Percentiles rank a stretch among this genome's conserved stretches.
These are phyloP conservation scores for Incumbomyces lentus DNA, from an alignment of 2,329 filamentous ascomycete species.

Conservation along the genomic window DNA sequence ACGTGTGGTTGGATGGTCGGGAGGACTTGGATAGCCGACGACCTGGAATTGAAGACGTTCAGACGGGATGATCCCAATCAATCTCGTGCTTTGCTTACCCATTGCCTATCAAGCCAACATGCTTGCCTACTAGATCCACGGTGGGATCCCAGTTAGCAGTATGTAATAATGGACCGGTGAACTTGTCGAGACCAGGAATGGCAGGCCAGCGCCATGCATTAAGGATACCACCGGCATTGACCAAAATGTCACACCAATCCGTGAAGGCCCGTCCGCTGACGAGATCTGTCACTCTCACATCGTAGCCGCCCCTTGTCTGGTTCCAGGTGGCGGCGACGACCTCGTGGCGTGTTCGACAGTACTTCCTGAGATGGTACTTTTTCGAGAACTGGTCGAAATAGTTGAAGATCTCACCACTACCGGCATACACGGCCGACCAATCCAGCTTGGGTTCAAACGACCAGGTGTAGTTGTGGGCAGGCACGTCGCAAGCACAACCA, in stretches of 20 bases:
- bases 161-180: conserved; percentile 21
- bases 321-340: conserved; percentile 31
- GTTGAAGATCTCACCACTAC: conserved; percentile 32
- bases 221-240: conserved; percentile 25
- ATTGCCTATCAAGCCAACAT: conserved; percentile 22
- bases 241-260: conserved; percentile 27
- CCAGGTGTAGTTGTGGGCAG: conserved; percentile 39
- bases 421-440: conserved; percentile 34
- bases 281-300: conserved; percentile 29
- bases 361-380: conserved; percentile 31
- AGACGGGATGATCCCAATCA: too few relatives aligned
- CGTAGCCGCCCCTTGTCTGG: conserved; percentile 23
- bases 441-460: conserved; percentile 34
- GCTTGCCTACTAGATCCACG: conserved; percentile 21
- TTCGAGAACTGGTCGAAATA: conserved; percentile 31
- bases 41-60: not conserved
- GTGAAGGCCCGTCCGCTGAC: conserved; percentile 19
- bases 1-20: conserved; percentile 22
- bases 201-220: conserved; percentile 24
- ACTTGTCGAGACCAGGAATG: conserved; percentile 21
- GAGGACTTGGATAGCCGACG: conserved; percentile 33
- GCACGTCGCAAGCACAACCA: conserved; percentile 49
- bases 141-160: conserved; percentile 22
- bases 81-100: conserved; percentile 11
- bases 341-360: conserved; percentile 28